Percentiles rank a stretch among this genome's conserved stretches.
phyloP scores from a whole-genome alignment of 768 basidiomycete genomes.

The Suillus alpinus region DNA sequence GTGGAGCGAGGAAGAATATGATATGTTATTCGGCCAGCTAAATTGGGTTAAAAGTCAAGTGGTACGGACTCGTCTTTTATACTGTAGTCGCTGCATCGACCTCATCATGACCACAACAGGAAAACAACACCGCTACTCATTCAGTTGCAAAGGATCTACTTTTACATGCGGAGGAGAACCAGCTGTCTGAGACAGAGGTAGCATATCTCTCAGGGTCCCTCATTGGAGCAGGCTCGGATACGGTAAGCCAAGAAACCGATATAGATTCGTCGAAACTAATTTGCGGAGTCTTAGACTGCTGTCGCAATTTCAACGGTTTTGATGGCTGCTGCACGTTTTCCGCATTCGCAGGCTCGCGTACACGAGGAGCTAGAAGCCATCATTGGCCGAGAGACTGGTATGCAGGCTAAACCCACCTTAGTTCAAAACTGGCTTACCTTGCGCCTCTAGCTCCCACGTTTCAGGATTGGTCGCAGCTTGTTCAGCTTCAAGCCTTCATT shows the following conservation, averaged over 20 bases:
- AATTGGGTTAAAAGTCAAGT: slow-evolving; percentile 42
- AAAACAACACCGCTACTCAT: slow-evolving; percentile 6
- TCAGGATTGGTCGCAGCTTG: slow-evolving; percentile 29
- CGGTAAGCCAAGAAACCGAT: slow-evolving; percentile 23
- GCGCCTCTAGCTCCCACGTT: slow-evolving; percentile 37
- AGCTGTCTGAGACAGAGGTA: slow-evolving; percentile 48
- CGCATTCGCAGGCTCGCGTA: slow-evolving; percentile 30
- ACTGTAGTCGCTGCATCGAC: slow-evolving; percentile 29
- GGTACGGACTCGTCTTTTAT: slow-evolving; percentile 26
- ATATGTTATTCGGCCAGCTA: slow-evolving; percentile 47
- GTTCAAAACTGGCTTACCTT: not conserved
- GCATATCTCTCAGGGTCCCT: slow-evolving; percentile 61
- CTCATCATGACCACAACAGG: slow-evolving; percentile 5
- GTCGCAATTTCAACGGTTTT: slow-evolving; percentile 28
- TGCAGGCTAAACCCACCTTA: not conserved
- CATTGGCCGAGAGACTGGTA: slow-evolving; percentile 34
- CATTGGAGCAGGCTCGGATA: slow-evolving; percentile 63
- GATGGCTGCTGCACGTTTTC: slow-evolving; percentile 38
- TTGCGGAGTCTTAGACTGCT: slow-evolving; percentile 16
- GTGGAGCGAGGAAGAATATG: slow-evolving; percentile 53
- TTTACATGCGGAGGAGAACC: slow-evolving; percentile 42
- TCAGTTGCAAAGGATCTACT: slow-evolving; percentile 55
- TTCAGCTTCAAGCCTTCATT: slow-evolving; percentile 37
- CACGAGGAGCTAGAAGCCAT: slow-evolving; percentile 38
- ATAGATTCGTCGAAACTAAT: not conserved